These are phyloP conservation scores for Kwoniella newhampshirensis DNA, from an alignment of 768 basidiomycete genomes.

Conservation along the genomic window DNA sequence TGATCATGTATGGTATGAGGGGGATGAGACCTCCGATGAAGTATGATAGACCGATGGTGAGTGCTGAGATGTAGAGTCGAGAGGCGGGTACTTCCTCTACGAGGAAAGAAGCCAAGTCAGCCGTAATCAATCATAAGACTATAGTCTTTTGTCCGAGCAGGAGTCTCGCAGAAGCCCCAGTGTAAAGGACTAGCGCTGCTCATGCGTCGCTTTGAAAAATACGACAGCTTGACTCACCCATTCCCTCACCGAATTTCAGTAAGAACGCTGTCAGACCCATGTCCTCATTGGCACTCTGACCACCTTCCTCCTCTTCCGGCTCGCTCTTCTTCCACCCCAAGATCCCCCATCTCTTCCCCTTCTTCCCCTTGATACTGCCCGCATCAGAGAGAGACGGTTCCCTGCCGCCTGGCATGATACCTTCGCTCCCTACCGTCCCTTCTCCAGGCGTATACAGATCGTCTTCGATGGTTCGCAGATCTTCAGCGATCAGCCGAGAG, in stretches of 20 bases:
- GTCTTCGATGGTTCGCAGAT: constrained; percentile 59
- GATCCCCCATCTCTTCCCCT: constrained; percentile 25
- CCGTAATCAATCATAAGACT: no score
- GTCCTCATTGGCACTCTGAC: constrained; percentile 68
- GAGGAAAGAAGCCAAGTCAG: constrained; percentile 1
- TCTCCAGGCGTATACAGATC: constrained; percentile 52
- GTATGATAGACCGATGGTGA: constrained; percentile 94
- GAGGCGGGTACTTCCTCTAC: constrained; percentile 87
- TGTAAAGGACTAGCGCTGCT: no score
- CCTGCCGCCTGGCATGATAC: constrained; percentile 22
- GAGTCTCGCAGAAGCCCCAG: no score
- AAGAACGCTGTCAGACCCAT: constrained; percentile 90
- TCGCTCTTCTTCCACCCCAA: constrained; percentile 24
- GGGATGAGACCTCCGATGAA: constrained; percentile 91
- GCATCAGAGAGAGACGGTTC: background rate
- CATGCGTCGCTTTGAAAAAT: no score
- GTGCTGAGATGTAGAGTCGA: constrained; percentile 82
- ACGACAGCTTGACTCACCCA: constrained; percentile 61
- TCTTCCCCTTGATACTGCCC: no score
- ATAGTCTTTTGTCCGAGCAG: no score
- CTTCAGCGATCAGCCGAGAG: constrained; percentile 73
- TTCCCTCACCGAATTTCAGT: constrained; percentile 90
- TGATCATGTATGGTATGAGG: constrained; percentile 87
- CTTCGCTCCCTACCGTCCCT: constrained; percentile 22
- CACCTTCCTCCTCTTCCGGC: constrained; percentile 62